Percentiles rank a stretch among this genome's conserved stretches.
phyloP scores from a whole-genome alignment of 2,329 filamentous ascomycete genomes.

The Scedosporium apiospermum region DNA sequence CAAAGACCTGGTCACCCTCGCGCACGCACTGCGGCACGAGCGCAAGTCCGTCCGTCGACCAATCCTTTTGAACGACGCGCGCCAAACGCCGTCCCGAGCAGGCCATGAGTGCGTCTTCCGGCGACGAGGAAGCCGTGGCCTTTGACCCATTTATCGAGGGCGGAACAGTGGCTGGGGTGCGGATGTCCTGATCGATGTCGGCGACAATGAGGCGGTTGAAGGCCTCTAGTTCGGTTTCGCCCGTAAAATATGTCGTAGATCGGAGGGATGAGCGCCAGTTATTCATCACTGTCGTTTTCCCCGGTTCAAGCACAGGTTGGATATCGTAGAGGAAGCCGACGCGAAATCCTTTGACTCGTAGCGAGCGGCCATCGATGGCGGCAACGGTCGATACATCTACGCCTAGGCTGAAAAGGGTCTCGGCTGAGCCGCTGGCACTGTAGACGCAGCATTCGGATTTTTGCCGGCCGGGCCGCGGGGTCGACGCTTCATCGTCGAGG shows the following conservation, averaged over 20 bases:
- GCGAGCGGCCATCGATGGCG: constrained; percentile 6
- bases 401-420: constrained; percentile 7
- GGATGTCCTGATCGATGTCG: constrained; percentile 8
- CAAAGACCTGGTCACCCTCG: constrained; percentile 13
- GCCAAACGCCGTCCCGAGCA: constrained; percentile 10
- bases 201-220: constrained; percentile 10
- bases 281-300: constrained; percentile 4
- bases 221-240: constrained; percentile 10
- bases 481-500: constrained; percentile 8
- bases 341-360: constrained; percentile 11
- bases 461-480: constrained; percentile 1
- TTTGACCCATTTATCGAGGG: neutral
- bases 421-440: constrained; percentile 9
- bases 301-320: constrained; percentile 9
- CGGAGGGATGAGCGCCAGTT: constrained; percentile 7
- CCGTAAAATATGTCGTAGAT: constrained; percentile 10
- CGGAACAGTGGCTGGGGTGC: neutral
- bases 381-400: constrained; percentile 7
- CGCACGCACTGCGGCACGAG: constrained; percentile 10
- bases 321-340: constrained; percentile 13
- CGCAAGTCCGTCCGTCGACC: constrained; percentile 10
- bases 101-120: constrained; percentile 8
- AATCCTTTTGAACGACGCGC: constrained; percentile 11
- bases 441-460: constrained; percentile 5
- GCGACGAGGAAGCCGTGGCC: neutral